phyloP scores from a whole-genome alignment of 768 basidiomycete genomes.

The Polyporus arcularius region DNA sequence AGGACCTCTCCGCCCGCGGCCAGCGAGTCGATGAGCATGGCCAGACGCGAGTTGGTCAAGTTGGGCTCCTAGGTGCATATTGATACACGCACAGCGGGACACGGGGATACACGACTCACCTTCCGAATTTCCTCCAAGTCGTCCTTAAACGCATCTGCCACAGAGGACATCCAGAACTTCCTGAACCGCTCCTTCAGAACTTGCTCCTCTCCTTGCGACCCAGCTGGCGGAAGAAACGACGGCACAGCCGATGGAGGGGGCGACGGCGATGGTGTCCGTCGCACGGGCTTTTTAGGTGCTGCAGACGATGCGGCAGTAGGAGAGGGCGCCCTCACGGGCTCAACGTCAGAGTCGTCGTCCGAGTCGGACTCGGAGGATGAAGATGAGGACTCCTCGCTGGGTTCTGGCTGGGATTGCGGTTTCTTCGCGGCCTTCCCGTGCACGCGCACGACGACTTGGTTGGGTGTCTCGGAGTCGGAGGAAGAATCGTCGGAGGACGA shows the following conservation, averaged over 20 bases:
- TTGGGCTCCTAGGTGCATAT: constrained; percentile 54
- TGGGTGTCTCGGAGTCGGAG: constrained; percentile 21
- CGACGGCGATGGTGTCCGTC: constrained; percentile 34
- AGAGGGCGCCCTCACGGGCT: constrained; percentile 3
- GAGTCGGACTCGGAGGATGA: constrained; percentile 8
- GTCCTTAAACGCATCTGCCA: constrained; percentile 80
- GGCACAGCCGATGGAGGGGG: constrained; percentile 45
- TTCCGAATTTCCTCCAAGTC: constrained; percentile 85
- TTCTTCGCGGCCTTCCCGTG: constrained; percentile 2
- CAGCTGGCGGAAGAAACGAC: constrained; percentile 51
- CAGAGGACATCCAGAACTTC: constrained; percentile 85
- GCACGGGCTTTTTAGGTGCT: constrained; percentile 5
- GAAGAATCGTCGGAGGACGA: constrained; percentile 26
- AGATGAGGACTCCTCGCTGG: constrained; percentile 2
- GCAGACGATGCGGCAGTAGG: neutral
- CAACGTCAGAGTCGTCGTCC: constrained; percentile 16
- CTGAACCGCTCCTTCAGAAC: constrained; percentile 67
- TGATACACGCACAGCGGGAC: constrained; percentile 28
- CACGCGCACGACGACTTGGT: constrained; percentile 15
- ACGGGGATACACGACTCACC: constrained; percentile 40
- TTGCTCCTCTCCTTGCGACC: constrained; percentile 47
- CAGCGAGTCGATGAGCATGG: constrained; percentile 79
- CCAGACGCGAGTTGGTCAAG: constrained; percentile 65
- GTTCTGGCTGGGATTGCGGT: constrained; percentile 4
- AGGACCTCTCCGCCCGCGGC: constrained; percentile 80